phyloP scores from a whole-genome alignment of 2,329 filamentous ascomycete genomes.

The Monosporascus ibericus region DNA sequence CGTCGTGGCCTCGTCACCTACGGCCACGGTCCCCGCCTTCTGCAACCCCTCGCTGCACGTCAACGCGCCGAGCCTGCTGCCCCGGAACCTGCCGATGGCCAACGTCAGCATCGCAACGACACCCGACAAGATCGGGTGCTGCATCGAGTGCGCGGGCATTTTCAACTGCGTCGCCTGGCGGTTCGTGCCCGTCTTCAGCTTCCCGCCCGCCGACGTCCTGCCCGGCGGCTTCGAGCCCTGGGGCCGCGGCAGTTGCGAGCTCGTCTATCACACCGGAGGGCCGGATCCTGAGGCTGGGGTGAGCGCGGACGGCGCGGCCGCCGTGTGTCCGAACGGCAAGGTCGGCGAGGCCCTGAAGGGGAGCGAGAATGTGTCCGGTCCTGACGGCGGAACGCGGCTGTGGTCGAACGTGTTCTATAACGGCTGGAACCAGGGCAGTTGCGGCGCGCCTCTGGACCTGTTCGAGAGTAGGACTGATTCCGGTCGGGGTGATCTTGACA shows the following conservation, averaged over 20 bases:
- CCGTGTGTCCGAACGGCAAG: constrained; percentile 16
- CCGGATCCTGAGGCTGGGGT: constrained; percentile 2
- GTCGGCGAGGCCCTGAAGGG: constrained; percentile 8
- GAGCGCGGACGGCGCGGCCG: constrained; percentile 1
- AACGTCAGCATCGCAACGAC: constrained; percentile 19
- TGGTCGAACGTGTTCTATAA: constrained; percentile 21
- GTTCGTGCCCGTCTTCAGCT: constrained; percentile 19
- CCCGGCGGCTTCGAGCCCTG: constrained; percentile 26
- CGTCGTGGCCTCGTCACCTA: constrained; percentile 17
- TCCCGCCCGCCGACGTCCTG: constrained; percentile 12
- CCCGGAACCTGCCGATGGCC: constrained; percentile 11
- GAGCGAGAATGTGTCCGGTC: background rate
- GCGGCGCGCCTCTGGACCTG: constrained; percentile 14
- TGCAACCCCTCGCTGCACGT: constrained; percentile 21
- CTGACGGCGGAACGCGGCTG: constrained; percentile 3
- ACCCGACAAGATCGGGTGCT: constrained; percentile 23
- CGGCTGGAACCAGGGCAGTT: constrained; percentile 26
- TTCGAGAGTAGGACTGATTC: constrained; percentile 14
- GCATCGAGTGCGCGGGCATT: constrained; percentile 21
- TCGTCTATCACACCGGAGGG: constrained; percentile 19
- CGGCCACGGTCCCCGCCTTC: constrained; percentile 23
- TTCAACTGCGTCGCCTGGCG: constrained; percentile 26
- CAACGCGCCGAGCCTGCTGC: constrained; percentile 16
- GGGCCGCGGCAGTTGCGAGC: constrained; percentile 22
- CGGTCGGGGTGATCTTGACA: constrained; percentile 14